Base-by-base conservation (phyloP, 495 filamentous ascomycete genomes). In the Podospora comata region DNA sequence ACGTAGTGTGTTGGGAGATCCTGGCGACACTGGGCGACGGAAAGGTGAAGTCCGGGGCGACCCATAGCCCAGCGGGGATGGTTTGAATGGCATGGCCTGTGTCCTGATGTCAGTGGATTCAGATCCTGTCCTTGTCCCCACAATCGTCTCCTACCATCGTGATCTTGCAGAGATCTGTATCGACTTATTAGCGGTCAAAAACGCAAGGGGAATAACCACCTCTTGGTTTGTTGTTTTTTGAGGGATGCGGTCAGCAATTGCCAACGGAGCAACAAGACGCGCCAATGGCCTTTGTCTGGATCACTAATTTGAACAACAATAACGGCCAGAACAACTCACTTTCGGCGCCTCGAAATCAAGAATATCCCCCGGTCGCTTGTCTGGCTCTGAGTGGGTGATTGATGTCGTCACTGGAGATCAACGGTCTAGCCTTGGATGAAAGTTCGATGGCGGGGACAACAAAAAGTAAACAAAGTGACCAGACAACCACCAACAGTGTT, bases 11-110 rank as follows among this genome's bases (percentile, higher is more conserved):
- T 83, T 83, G 13, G 81, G 81, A 11, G 84, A 80, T 19, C 78
- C 78, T 15, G 83, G 83, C 27, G 85, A 85, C 65, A 85, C 83
- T 15, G 88, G 88, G 62, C 90, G 85, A 13, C 89, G 87, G 74
- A 93, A 93, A n/a, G 91, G 91, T 6, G 90, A 92, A 64, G 85
- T 85, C 76, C 91, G 83, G 55, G 89, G 87, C 13, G 90, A 91
- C 19, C 72, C 70, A 30, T 76, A 74, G 7, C 75, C 73, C 66
- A 77, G 66, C 28, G 75, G 75, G 28, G 75, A 77, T n/a, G 90
- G 89, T 74, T 91, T 91, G 80, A 81, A 70, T 65, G 84, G 74
- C 72, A 81, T 82, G 55, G 85, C 74, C 85, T 87, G 44, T 23
- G 20, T 13, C 23, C 56, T 16, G 65, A 70, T 13, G 54, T 19